Conservation (phyloP, 495 filamentous ascomycete species). For the Xylaria intraflava region DNA sequence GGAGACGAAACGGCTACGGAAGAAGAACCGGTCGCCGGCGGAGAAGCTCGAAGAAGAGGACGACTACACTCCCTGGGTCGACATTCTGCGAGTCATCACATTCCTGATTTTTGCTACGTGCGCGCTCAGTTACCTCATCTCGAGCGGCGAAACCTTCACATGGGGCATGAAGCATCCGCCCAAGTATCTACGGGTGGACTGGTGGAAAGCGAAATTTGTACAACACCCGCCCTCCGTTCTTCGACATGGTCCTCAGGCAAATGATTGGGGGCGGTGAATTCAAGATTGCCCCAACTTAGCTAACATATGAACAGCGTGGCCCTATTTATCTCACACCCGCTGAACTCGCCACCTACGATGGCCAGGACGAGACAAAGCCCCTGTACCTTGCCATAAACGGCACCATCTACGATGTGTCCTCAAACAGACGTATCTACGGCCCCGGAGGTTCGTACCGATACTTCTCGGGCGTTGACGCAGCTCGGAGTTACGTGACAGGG, state of each 20-base stretch:
- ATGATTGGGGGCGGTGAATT: neutral
- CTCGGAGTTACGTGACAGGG: slow-evolving; percentile 89
- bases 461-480: slow-evolving; percentile 82
- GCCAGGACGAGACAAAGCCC: slow-evolving; percentile 63
- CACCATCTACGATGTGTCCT: slow-evolving; percentile 86
- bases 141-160: slow-evolving; percentile 56
- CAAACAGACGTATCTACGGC: slow-evolving; percentile 70
- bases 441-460: slow-evolving; percentile 82
- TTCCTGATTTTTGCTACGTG: slow-evolving; percentile 63
- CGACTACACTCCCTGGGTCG: slow-evolving; percentile 45
- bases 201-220: slow-evolving; percentile 60
- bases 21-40: slow-evolving; percentile 15
- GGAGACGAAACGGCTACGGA: slow-evolving; percentile 14
- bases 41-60: slow-evolving; percentile 39
- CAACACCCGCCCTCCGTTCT: slow-evolving; percentile 6
- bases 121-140: slow-evolving; percentile 75
- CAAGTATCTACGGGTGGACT: slow-evolving; percentile 56
- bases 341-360: slow-evolving; percentile 71
- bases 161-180: slow-evolving; percentile 55
- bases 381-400: slow-evolving; percentile 93
- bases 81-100: slow-evolving; percentile 67
- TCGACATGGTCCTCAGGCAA: neutral
- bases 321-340: slow-evolving; percentile 59
- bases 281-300: neutral
- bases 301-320: slow-evolving; percentile 17